A percentile compares a stretch with the other conserved stretches of the same genome.
Conservation (phyloP, 352 stramenopile species). For the Pythium aristosporum region DNA sequence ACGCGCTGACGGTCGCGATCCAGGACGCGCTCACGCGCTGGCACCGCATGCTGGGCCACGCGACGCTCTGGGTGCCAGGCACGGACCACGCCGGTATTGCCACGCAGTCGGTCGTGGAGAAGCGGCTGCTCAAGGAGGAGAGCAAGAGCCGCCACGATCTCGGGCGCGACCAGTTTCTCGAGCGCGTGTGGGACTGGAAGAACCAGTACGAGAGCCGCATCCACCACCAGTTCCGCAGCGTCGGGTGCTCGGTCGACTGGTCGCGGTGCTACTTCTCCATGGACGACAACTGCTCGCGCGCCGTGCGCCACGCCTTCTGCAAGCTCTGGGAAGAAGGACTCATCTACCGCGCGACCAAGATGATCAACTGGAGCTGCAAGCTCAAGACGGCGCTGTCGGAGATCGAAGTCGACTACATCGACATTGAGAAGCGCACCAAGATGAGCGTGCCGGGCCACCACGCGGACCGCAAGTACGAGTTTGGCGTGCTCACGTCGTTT, state of each 20-base stretch:
- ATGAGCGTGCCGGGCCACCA: constrained; percentile 96
- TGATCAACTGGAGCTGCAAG: constrained; percentile 99
- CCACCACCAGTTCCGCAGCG: constrained; percentile 84
- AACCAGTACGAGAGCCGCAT: constrained; percentile 89
- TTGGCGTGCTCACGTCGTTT: constrained; percentile 98
- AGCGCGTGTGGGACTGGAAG: constrained; percentile 97
- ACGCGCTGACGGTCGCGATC: constrained; percentile 98
- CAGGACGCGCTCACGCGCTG: constrained; percentile 97
- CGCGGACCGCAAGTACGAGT: constrained; percentile 97
- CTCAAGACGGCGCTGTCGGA: constrained; percentile 96
- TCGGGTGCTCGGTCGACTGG: constrained; percentile 98
- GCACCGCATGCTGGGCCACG: constrained; percentile 97
- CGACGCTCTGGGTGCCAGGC: constrained; percentile 97
- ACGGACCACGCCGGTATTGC: constrained; percentile 99
- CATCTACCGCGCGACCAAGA: constrained; percentile 97
- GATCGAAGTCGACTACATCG: constrained; percentile 99
- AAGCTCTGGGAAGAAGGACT: constrained; percentile 91
- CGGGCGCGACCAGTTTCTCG: constrained; percentile 92
- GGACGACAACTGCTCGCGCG: constrained; percentile 97
- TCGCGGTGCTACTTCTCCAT: constrained; percentile 98
- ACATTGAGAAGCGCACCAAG: constrained; percentile 96
- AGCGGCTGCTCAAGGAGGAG: constrained; percentile 84
- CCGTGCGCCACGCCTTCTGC: constrained; percentile 98
- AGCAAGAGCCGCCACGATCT: constrained; percentile 84
- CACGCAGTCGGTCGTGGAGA: constrained; percentile 92